Evolutionary conservation across 2,329 filamentous ascomycete species (phyloP).

Genomic region (Penicillium sp.): DNA sequence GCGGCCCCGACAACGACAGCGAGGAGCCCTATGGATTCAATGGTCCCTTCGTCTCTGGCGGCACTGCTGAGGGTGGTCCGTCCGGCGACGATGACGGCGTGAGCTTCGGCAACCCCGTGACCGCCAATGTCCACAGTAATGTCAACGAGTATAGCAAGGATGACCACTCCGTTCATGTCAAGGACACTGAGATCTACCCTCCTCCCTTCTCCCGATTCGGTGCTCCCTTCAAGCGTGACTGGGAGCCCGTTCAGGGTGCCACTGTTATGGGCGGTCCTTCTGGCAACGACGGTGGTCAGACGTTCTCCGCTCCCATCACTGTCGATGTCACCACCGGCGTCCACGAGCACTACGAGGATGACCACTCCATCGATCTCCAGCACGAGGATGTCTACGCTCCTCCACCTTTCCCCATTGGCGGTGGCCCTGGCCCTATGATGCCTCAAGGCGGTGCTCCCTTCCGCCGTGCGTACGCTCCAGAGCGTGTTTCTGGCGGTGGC

Average conservation of each 20-base stretch:
- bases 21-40: background rate
- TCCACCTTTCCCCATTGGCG: background rate
- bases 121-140: slow-evolving; percentile 10
- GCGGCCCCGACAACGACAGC: background rate
- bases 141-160: slow-evolving; percentile 21
- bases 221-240: slow-evolving; percentile 16
- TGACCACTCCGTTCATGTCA: slow-evolving; percentile 20
- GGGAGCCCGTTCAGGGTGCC: slow-evolving; percentile 11
- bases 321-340: slow-evolving; percentile 13
- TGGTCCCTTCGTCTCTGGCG: slow-evolving; percentile 9
- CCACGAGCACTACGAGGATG: slow-evolving; percentile 19
- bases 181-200: slow-evolving; percentile 18
- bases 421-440: slow-evolving; percentile 5
- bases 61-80: slow-evolving; percentile 20
- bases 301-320: slow-evolving; percentile 19
- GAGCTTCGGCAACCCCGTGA: slow-evolving; percentile 9
- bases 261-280: slow-evolving; percentile 25
- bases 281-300: slow-evolving; percentile 28
- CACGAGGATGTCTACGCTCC: slow-evolving; percentile 16
- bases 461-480: slow-evolving; percentile 15
- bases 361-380: slow-evolving; percentile 19
- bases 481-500: slow-evolving; percentile 3
- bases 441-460: slow-evolving; percentile 7
- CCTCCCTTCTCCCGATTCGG: slow-evolving; percentile 12
- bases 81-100: slow-evolving; percentile 19